Evolutionary conservation across 2,329 filamentous ascomycete genomes (phyloP).

Genomic region (Phaeosphaeriaceae sp.): DNA sequence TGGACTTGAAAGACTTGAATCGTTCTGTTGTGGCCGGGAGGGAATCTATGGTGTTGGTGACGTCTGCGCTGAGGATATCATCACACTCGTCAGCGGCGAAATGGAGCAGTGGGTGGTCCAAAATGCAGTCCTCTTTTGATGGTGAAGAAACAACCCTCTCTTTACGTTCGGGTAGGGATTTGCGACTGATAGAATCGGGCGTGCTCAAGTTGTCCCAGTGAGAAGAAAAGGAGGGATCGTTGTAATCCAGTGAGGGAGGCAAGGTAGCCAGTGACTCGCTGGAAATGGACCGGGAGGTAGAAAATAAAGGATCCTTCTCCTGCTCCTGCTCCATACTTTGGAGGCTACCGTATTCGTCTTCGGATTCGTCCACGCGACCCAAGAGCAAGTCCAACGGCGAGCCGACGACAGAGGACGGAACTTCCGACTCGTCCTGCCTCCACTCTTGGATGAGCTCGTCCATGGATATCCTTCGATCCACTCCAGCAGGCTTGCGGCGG

Average conservation of each 20-base stretch:
- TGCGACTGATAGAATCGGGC: conserved; percentile 38
- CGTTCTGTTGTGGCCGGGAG: conserved; percentile 35
- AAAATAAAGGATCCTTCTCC: conserved; percentile 42
- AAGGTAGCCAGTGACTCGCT: conserved; percentile 63
- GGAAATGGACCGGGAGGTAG: conserved; percentile 58
- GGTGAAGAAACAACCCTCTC: conserved; percentile 57
- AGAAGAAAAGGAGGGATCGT: conserved; percentile 57
- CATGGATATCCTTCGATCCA: conserved; percentile 58
- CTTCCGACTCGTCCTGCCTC: conserved; percentile 54
- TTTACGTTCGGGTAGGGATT: conserved; percentile 47
- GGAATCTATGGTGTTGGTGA: conserved; percentile 28
- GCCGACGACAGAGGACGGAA: conserved; percentile 49
- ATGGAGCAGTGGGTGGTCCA: conserved; percentile 64
- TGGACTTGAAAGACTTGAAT: conserved; percentile 65
- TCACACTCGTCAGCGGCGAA: conserved; percentile 43
- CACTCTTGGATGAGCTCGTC: conserved; percentile 63
- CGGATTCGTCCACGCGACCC: conserved; percentile 59
- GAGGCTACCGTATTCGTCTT: conserved; percentile 49
- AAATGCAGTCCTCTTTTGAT: conserved; percentile 59
- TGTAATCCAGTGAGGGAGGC: conserved; percentile 51
- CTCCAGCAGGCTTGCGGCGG: conserved; percentile 49
- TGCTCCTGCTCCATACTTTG: conserved; percentile 55
- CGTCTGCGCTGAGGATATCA: conserved; percentile 38
- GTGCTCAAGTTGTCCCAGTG: conserved; percentile 46
- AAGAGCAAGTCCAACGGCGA: conserved; percentile 62